phyloP scores from a whole-genome alignment of 495 filamentous ascomycete species.

The Neurospora discreta region DNA sequence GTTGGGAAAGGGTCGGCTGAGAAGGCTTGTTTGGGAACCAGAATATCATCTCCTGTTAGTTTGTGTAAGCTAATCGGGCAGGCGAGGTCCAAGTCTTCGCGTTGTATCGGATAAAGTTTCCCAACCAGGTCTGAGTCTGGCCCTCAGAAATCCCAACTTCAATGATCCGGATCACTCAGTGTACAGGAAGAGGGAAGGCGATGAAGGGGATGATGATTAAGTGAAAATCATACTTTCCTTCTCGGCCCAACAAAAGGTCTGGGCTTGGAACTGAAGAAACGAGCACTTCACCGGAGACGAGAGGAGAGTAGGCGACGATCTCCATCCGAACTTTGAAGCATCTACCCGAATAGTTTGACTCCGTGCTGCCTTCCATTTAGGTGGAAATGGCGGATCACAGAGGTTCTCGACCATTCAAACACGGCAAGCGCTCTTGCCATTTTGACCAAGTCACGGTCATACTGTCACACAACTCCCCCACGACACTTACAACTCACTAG shows the following conservation, averaged over 20 bases:
- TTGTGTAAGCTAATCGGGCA: background rate
- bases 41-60: background rate
- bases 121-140: background rate
- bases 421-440: background rate
- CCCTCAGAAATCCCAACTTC: background rate
- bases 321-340: background rate
- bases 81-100: background rate
- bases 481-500: background rate
- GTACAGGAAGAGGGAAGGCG: background rate
- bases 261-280: background rate
- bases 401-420: background rate
- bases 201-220: background rate
- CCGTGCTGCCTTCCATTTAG: background rate
- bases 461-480: background rate
- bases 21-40: background rate
- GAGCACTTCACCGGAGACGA: background rate
- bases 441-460: background rate
- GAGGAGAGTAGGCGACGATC: background rate
- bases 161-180: background rate
- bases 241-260: background rate
- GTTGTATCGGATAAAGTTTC: background rate
- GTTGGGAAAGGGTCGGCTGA: background rate
- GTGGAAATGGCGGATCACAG: background rate
- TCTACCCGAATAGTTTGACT: background rate
- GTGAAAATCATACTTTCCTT: background rate